A percentile compares a stretch with the other conserved stretches of the same genome.
These are phyloP conservation scores for Ophiostoma tasmaniense DNA, from an alignment of 2,329 filamentous ascomycete genomes.

Conservation along the genomic window DNA sequence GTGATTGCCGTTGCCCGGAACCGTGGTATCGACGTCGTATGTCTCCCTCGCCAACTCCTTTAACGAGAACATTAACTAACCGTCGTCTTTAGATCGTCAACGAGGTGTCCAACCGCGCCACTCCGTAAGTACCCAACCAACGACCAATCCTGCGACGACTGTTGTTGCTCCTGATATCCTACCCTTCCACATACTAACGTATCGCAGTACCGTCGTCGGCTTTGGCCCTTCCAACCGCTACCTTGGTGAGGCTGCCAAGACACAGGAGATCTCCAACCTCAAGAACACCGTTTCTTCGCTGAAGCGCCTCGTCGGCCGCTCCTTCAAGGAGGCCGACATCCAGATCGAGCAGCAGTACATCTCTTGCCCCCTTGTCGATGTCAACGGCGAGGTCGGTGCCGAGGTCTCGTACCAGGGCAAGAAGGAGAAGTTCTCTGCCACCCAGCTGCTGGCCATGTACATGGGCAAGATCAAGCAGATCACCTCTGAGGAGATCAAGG, in stretches of 20 bases:
- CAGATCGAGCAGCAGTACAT: constrained; percentile 87
- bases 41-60: constrained; percentile 35
- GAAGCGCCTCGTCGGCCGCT: constrained; percentile 85
- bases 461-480: constrained; percentile 90
- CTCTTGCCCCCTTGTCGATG: constrained; percentile 75
- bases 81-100: constrained; percentile 71
- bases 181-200: neutral
- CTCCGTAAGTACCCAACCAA: constrained; percentile 63
- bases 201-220: constrained; percentile 61
- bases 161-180: neutral
- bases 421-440: constrained; percentile 92
- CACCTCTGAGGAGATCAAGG: constrained; percentile 75
- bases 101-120: constrained; percentile 96
- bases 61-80: constrained; percentile 16
- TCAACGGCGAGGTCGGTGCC: constrained; percentile 89
- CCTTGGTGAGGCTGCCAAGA: constrained; percentile 92
- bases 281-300: constrained; percentile 96
- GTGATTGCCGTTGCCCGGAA: constrained; percentile 96
- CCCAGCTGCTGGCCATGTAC: constrained; percentile 91
- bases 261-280: constrained; percentile 97
- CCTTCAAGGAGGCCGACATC: constrained; percentile 82
- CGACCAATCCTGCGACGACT: constrained; percentile 2
- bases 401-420: constrained; percentile 90
- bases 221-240: constrained; percentile 93
- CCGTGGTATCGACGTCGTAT: constrained; percentile 95